Conservation (phyloP, 805 yeast species). For the Vanderwaltozyma yarrowii region DNA sequence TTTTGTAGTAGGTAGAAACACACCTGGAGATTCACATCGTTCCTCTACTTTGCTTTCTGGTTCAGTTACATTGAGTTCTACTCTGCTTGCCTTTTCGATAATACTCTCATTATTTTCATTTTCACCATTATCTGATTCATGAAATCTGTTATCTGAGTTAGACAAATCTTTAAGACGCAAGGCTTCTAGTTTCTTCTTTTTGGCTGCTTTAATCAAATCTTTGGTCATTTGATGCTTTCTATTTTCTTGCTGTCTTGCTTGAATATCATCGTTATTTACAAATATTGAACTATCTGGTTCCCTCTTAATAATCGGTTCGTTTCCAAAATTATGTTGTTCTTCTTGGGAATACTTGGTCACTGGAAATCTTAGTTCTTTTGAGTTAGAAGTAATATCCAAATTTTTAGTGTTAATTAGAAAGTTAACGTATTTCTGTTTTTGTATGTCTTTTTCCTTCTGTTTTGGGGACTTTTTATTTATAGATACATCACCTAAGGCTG, state of each 20-base stretch:
- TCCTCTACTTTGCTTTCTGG: neutral
- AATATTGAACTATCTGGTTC: neutral
- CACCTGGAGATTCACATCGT: conserved; percentile 8
- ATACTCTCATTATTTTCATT: too few relatives aligned
- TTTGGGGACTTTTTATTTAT: conserved; percentile 5
- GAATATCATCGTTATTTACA: neutral
- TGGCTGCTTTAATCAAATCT: neutral
- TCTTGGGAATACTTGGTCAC: too few relatives aligned
- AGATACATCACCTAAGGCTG: conserved; percentile 12
- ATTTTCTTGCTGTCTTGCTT: neutral
- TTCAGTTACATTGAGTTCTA: too few relatives aligned
- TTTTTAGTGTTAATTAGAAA: conserved; percentile 4
- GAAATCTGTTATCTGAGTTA: too few relatives aligned
- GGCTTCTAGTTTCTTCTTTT: neutral
- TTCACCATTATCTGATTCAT: too few relatives aligned
- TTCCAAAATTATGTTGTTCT: too few relatives aligned
- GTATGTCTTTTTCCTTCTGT: conserved; percentile 3
- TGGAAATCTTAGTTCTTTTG: too few relatives aligned
- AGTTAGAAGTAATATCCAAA: neutral
- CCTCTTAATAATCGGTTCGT: neutral
- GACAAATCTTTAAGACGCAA: neutral
- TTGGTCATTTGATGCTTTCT: neutral
- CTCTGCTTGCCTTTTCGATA: too few relatives aligned
- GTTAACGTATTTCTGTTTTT: conserved; percentile 7
- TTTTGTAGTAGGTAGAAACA: conserved; percentile 3